Percentiles rank a stretch among this genome's conserved stretches.
phyloP scores from a whole-genome alignment of 108 stramenopile genomes.

The Thalassiosira profunda region DNA sequence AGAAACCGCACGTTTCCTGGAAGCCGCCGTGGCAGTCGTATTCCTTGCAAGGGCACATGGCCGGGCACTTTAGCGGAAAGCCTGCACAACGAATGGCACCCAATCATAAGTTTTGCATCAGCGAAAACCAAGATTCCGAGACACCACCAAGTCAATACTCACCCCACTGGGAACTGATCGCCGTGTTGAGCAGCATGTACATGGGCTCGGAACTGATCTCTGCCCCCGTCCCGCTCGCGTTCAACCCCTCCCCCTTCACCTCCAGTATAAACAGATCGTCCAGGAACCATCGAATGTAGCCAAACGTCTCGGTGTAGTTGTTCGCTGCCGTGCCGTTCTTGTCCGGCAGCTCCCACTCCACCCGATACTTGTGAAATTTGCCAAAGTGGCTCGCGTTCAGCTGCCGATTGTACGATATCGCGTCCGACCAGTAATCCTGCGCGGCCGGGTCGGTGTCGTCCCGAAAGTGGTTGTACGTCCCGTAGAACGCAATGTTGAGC shows the following conservation, averaged over 20 bases:
- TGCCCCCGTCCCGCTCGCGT: constrained; percentile 63
- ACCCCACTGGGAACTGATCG: constrained; percentile 95
- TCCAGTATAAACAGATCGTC: constrained; percentile 87
- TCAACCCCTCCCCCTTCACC: constrained; percentile 72
- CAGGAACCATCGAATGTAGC: constrained; percentile 92
- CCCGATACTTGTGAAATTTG: constrained; percentile 81
- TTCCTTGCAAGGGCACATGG: constrained; percentile 76
- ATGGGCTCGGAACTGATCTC: constrained; percentile 95
- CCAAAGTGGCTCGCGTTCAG: constrained; percentile 82
- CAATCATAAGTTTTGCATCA: neutral
- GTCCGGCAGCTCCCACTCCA: constrained; percentile 96
- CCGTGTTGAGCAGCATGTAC: constrained; percentile 96
- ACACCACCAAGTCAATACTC: constrained; percentile 4
- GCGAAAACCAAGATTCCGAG: neutral
- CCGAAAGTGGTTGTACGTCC: constrained; percentile 89
- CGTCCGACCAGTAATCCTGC: constrained; percentile 95
- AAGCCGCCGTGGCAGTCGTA: constrained; percentile 90
- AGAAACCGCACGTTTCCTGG: constrained; percentile 83
- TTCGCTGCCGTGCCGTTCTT: constrained; percentile 34
- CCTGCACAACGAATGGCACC: constrained; percentile 7
- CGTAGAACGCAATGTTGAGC: constrained; percentile 95
- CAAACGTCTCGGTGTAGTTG: constrained; percentile 41
- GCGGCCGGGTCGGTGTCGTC: constrained; percentile 64
- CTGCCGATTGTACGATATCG: constrained; percentile 91
- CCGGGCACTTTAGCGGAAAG: constrained; percentile 79